Percentiles rank a stretch among this genome's conserved stretches.
These are phyloP conservation scores for Monascus ruber DNA, from an alignment of 2,329 filamentous ascomycete genomes.

Conservation along the genomic window DNA sequence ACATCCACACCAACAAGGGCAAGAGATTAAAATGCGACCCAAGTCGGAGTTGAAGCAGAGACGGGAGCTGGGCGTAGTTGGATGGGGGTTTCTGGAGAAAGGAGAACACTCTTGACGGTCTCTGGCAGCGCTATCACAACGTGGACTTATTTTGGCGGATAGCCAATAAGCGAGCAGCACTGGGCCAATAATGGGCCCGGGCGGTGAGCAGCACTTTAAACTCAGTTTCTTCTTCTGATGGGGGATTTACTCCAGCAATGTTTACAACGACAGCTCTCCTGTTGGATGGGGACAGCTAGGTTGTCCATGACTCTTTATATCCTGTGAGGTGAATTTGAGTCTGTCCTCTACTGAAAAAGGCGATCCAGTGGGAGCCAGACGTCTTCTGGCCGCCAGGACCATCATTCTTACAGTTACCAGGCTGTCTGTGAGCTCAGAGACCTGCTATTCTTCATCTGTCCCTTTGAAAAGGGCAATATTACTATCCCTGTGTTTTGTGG, in stretches of 20 bases:
- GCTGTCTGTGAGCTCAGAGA: no score
- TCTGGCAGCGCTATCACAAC: conserved; percentile 14
- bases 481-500: no score
- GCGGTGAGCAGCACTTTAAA: conserved; percentile 13
- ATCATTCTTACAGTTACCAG: no score
- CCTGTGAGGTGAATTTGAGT: no score
- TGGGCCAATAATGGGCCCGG: conserved; percentile 19
- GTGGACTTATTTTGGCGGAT: conserved; percentile 27
- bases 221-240: neutral
- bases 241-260: no score
- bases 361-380: no score
- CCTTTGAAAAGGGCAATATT: no score
- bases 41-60: conserved; percentile 3
- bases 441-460: no score
- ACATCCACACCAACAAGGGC: conserved; percentile 20
- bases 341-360: no score
- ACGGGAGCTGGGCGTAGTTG: conserved; percentile 10
- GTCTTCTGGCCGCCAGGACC: no score
- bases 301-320: no score
- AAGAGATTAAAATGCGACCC: conserved; percentile 13
- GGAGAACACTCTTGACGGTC: conserved; percentile 19
- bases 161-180: conserved; percentile 21
- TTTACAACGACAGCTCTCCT: no score
- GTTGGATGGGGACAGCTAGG: neutral
- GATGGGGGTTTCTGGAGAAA: conserved; percentile 12